Evolutionary conservation across 805 yeast genomes (phyloP), one percentile per base, ranked within the genome.

Genomic region (Babjeviella inositovora): DNA sequence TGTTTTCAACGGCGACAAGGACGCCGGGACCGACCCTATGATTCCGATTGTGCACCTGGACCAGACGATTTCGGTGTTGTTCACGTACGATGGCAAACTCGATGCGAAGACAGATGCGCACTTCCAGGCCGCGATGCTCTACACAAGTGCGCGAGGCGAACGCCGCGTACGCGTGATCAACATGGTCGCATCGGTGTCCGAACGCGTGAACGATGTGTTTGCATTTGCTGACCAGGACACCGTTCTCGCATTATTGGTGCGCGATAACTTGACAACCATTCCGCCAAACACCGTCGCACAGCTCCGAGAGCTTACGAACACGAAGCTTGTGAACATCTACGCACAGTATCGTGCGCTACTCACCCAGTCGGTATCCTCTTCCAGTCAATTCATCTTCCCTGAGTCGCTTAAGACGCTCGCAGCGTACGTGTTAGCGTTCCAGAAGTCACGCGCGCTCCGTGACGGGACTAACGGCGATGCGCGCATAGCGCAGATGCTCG

Each of bases 111-210:
- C 62, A 18, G 95, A 84, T 43, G 77, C 81, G 12, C 90, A 82
- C 43, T 81, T 87, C 54, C 98, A 90, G 48, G 76, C 80, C 2
- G 96, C 97, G 0, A 34, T 90, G 14, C 52, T 90, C 26, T 87
- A 84, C 43, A 85, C 96, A 1, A 77, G 82, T 22, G 39, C 58
- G 2, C 58, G 59, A 22, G 98, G 98, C 12, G 48, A 58, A 6
- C 57, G 96, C 33, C 74, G 80, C 35, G 87, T 90, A 9, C 62
- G 98, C 31, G 84, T 84, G n/a, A 63, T 79, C 23, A 90, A 90
- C 39, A 53, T 70, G 27, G 74, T 76, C n/a, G 67, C 80, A 22
- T 79, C 93, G 0, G 85, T 81, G 9, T 69, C 90, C 2, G 76
- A 73, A 29, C 62, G 80, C 25, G 50, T 76, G 19, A 62, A 62